Conservation (phyloP, 345 rosid genomes). For the Mallotus nudiflorus region DNA sequence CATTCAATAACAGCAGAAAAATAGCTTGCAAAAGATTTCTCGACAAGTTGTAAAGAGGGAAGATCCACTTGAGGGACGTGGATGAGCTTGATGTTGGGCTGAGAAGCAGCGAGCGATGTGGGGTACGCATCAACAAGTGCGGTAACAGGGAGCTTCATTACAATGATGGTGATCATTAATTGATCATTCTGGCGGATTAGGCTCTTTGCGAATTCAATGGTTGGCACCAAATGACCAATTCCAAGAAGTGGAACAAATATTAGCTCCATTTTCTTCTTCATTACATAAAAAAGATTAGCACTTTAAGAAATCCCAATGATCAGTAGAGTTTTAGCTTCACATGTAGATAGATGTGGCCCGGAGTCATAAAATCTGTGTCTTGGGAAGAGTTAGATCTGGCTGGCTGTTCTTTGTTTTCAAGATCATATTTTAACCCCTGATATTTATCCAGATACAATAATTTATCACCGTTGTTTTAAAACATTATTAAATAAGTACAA, state of each 20-base stretch:
- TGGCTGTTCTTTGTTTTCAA: too few relatives aligned
- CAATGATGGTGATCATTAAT: constrained; percentile 32
- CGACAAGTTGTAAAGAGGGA: constrained; percentile 22
- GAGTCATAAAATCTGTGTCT: too few relatives aligned
- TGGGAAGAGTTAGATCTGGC: too few relatives aligned
- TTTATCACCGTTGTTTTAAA: too few relatives aligned
- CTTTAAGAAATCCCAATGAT: too few relatives aligned
- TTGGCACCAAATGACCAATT: constrained; percentile 45
- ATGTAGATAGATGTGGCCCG: too few relatives aligned
- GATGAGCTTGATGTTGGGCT: constrained; percentile 32
- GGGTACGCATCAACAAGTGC: constrained; percentile 9
- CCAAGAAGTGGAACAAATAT: constrained; percentile 34
- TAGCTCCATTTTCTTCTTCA: constrained; percentile 32
- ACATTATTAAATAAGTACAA: too few relatives aligned
- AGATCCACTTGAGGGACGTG: constrained; percentile 30
- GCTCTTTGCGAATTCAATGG: constrained; percentile 47
- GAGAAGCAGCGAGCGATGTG: constrained; percentile 18
- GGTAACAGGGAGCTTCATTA: constrained; percentile 14
- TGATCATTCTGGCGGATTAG: constrained; percentile 36
- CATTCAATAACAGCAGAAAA: background rate
- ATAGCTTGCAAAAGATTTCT: constrained; percentile 20
- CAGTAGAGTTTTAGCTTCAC: too few relatives aligned
- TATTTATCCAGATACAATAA: too few relatives aligned
- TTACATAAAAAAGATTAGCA: too few relatives aligned
- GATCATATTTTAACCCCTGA: too few relatives aligned